phyloP scores from a whole-genome alignment of 2,329 filamentous ascomycete species.

The Fusarium sp. region DNA sequence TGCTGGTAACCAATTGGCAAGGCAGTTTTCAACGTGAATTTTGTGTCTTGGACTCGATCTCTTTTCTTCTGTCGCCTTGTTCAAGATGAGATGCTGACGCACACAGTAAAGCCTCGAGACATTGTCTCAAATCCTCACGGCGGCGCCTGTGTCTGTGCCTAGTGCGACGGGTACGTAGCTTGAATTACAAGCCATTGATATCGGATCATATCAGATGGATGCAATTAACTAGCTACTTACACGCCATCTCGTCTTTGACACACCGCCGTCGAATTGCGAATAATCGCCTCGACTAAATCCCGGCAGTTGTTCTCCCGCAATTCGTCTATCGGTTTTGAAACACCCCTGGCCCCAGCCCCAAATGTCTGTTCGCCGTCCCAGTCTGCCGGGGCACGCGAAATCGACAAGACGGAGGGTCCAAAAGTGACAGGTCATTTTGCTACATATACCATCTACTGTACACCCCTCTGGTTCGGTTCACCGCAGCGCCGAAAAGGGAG shows the following conservation, averaged over 20 bases:
- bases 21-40: neutral
- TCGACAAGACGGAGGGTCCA: conserved; percentile 20
- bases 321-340: conserved; percentile 35
- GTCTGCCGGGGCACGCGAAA: conserved; percentile 27
- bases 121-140: conserved; percentile 19
- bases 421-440: conserved; percentile 38
- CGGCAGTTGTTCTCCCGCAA: conserved; percentile 26
- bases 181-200: conserved; percentile 16
- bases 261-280: conserved; percentile 8
- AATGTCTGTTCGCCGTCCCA: conserved; percentile 38
- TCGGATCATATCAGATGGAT: conserved; percentile 29
- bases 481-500: conserved; percentile 11
- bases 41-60: conserved; percentile 7
- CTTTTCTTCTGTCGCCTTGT: neutral
- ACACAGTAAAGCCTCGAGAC: conserved; percentile 6
- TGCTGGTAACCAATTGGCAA: conserved; percentile 40
- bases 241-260: conserved; percentile 20
- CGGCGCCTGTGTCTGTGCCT: conserved; percentile 2
- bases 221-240: conserved; percentile 28
- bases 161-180: conserved; percentile 17
- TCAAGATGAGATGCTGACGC: neutral
- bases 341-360: conserved; percentile 27
- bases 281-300: conserved; percentile 18
- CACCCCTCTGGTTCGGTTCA: conserved; percentile 15
- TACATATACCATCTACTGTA: conserved; percentile 6